Evolutionary conservation across 2,329 filamentous ascomycete genomes (phyloP), one percentile per base, ranked within the genome.

Genomic region (Phaeomoniella chlamydospora): DNA sequence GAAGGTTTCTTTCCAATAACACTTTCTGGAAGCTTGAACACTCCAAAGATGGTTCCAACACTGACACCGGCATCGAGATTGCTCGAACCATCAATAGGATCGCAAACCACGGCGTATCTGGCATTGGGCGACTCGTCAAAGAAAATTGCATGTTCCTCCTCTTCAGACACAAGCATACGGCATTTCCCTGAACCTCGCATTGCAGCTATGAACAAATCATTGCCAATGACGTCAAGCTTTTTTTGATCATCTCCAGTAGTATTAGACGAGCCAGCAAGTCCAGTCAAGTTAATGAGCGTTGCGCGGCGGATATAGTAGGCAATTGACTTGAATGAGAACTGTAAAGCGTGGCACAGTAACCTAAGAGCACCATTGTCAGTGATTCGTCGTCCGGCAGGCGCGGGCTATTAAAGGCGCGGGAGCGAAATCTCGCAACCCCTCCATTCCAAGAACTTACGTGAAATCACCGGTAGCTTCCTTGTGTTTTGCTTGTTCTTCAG

Each of bases 241-340:
- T 98, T 98, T 61, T 98, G 90, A 58, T 96, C 90, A 60, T 98
- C 90, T 45, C 90, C 90, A 3, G 90, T 96, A 37, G 72, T 84
- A 65, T 98, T 98, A 46, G 86, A 84, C 41, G 88, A 90, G 40
- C 90, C 90, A 43, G 90, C 90, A 34, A 98, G 77, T 42, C 90
- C 90, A 36, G 85, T 92, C 42, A 98, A 75, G 68, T 94, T 94
- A 65, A 96, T 88, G 45, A 98, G 69, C 15, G 85, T 88, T 22
- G 88, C 86, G 59, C 90, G 80, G 52, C 88, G 87, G 61, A 98
- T 98, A 70, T 94, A 98, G 72, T 96, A 94, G 50, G 90, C 85
- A 60, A 98, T 98, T 47, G 85, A 93, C 70, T 98, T 98, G 80
- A 98, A 98, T 45, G 90, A 88, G 70, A 96, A 98, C 62, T 96